Conservation (phyloP, 306 rosid species). For the Boehmeria nivea region DNA sequence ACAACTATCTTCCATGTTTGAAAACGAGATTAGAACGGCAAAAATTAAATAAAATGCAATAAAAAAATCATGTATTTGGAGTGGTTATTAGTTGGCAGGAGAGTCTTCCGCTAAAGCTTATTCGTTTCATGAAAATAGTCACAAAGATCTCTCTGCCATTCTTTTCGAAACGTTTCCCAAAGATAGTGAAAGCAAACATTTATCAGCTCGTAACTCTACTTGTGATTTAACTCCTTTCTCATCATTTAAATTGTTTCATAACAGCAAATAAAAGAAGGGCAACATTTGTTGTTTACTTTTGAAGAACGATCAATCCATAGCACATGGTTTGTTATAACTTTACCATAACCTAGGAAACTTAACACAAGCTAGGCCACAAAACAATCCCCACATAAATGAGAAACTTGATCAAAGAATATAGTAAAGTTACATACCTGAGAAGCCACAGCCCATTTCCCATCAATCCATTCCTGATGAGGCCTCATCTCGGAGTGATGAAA, state of each 20-base stretch:
- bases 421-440: slow-evolving; percentile 21
- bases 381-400: not conserved
- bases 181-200: not conserved
- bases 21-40: not conserved
- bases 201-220: too few species aligned
- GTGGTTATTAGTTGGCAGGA: not conserved
- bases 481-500: slow-evolving; percentile 29
- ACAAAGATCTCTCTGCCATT: not conserved
- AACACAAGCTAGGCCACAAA: not conserved
- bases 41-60: not conserved
- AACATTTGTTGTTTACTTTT: too few species aligned
- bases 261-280: too few species aligned
- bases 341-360: not conserved
- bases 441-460: slow-evolving; percentile 35
- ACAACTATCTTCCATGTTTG: not conserved
- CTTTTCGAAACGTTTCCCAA: not conserved
- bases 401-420: not conserved
- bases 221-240: too few species aligned
- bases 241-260: too few species aligned
- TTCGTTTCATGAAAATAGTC: not conserved
- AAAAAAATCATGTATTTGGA: not conserved
- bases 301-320: too few species aligned
- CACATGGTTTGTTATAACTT: too few species aligned
- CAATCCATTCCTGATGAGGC: slow-evolving; percentile 42
- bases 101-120: not conserved